A percentile compares a stretch with the other conserved stretches of the same genome.
Conservation (phyloP, 106 monocot species). For the Acorus gramineus region DNA sequence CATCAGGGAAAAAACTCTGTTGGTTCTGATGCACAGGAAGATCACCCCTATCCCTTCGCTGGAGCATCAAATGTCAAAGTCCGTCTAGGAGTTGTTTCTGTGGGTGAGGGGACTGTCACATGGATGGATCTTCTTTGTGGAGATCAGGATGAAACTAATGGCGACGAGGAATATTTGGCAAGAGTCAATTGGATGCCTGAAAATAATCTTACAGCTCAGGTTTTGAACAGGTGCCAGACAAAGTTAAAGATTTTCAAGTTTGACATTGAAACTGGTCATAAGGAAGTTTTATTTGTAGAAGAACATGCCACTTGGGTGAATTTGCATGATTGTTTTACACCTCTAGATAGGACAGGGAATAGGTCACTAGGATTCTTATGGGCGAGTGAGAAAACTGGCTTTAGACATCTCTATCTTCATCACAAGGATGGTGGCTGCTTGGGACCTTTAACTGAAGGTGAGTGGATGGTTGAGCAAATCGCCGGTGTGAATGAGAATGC, state of each 20-base stretch:
- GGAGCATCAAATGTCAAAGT: slow-evolving; percentile 85
- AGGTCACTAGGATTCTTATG: slow-evolving; percentile 65
- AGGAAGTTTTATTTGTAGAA: slow-evolving; percentile 58
- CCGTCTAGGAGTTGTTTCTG: slow-evolving; percentile 59
- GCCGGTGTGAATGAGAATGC: slow-evolving; percentile 81
- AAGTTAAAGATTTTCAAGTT: slow-evolving; percentile 72
- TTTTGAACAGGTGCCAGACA: slow-evolving; percentile 70
- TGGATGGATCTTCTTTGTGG: slow-evolving; percentile 98
- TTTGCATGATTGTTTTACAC: slow-evolving; percentile 88
- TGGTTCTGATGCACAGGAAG: slow-evolving; percentile 88
- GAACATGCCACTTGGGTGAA: slow-evolving; percentile 69
- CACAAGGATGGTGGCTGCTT: slow-evolving; percentile 63
- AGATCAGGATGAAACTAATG: slow-evolving; percentile 6
- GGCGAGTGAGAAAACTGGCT: slow-evolving; percentile 95
- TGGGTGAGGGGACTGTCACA: slow-evolving; percentile 33
- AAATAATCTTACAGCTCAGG: slow-evolving; percentile 56
- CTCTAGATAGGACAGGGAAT: slow-evolving; percentile 59
- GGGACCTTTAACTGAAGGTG: slow-evolving; percentile 84
- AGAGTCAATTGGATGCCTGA: slow-evolving; percentile 94
- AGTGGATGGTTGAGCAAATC: slow-evolving; percentile 97
- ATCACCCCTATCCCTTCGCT: slow-evolving; percentile 93
- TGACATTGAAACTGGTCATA: slow-evolving; percentile 57
- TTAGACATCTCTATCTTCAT: slow-evolving; percentile 90
- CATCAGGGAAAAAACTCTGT: slow-evolving; percentile 85
- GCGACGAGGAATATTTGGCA: slow-evolving; percentile 79